Base-by-base conservation (phyloP, 352 stramenopile species). In the Globisporangium middletonii region DNA sequence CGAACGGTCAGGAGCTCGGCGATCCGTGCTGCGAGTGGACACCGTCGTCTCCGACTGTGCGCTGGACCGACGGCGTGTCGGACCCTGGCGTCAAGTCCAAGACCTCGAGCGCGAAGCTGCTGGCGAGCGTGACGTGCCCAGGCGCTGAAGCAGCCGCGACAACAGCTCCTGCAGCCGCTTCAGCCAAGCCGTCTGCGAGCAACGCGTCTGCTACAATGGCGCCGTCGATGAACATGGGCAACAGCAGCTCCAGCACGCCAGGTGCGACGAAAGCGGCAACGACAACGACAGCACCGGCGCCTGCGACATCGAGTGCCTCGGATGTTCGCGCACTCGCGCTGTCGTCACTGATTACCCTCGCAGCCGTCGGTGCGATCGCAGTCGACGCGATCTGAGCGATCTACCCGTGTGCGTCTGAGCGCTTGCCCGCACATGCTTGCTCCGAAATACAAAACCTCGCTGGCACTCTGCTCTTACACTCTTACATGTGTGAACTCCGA, bases 1-100 rank as follows among this genome's bases (percentile, higher is more conserved):
- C 70, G 18, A 88, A 87, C 55, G 77, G 77, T 3, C 55, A 83
- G 46, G 77, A 87, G 55, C 68, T 87, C 16, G 77, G 77, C 23
- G 77, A 87, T 56, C 77, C 77, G 26, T 65, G 68, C 60, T 88
- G 77, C 49, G 50, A 38, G 33, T 81, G 65, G 63, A 50, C 44
- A 16, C 27, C 46, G 23, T 46, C 46, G 1, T 65, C 35, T 11
- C 48, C 59, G 6, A 56, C 26, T 3, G 33, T 53, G 23, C 50
- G 30, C 4, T 74, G 59, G 57, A 68, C 59, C 7, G 55, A 38
- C 1, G 60, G 69, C 1, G 56, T 79, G 16, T 76, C 71, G 18
- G 62, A 72, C 50, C 68, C 65, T 3, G 61, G 62, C 8, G 50
- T 63, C 26, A 59, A 58, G 50, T 57, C 45, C 50, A 61, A 55